Base-by-base conservation (phyloP, 164 flowering plant species). In the Nymphaea thermarum region DNA sequence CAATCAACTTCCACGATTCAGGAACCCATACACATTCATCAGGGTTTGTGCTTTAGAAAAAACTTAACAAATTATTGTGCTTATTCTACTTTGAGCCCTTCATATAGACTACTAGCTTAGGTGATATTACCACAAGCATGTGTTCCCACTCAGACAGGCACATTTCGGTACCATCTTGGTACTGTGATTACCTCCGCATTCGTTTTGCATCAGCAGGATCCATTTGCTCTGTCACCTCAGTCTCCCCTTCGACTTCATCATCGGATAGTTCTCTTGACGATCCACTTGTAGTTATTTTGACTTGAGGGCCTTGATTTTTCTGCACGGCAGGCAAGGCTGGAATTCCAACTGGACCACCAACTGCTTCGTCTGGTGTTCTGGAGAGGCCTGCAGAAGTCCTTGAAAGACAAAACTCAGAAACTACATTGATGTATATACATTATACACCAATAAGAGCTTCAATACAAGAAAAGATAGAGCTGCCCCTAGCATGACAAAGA, bases 251-350 rank as follows among this genome's bases (percentile, higher is more conserved):
- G 4, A 61, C 16, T n/a, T 61, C 64, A 76, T 92, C 98, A 74
- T 90, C 96, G 36, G 99, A 88, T 61, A 62, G 90, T 44, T 90
- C 98, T 80, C 84, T 79, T 6, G 98, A 93, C 67, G 98, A 90
- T 42, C 79, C 88, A 78, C 98, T 94, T 16, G 85, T 85, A 64
- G 84, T 75, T 68, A 85, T 75, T 74, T 67, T 82, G 43, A 72
- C 73, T 44, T 75, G 87, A 64, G 44, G 70, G 53, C 66, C 81
- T 62, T 81, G 15, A 66, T 82, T 83, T 77, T 79, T 85, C 65
- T 71, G 87, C 42, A 68, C 64, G 36, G 77, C 69, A 73, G 88
- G 81, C 59, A 85, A 77, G 55, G 90, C 72, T 69, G 86, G 82
- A 71, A 75, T 77, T 45, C 83, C 88, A 64, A 69, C 42, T 44